Base-by-base conservation (phyloP, 257 asterid genomes). In the Galeopsis tetrahit region DNA sequence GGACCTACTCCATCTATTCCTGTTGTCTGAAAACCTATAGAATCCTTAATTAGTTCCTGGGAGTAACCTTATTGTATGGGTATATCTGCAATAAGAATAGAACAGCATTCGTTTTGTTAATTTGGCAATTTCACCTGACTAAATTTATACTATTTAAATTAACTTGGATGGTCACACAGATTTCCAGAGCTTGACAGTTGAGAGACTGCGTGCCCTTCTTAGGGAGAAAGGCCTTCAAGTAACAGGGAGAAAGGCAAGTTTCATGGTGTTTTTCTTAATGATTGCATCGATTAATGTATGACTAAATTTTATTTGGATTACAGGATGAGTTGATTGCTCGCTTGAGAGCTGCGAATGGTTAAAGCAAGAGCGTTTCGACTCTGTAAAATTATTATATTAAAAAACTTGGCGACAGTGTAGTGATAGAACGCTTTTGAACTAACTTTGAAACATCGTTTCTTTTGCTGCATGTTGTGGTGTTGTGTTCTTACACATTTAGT, bases 291-390 rank as follows among this genome's bases (percentile, higher is more conserved):
- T 63, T 64, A 4, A 68, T 42, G 9, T 17, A 11, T 21, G 38
- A 44, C 58, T 66, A 4, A 49, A 49, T 28, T 58, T 46, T 31
- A 6, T 77, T 31, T 46, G 17, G n/a, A 10, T 77, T 13, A 63
- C 92, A 90, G 96, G 92, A 86, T 34, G 92, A 87, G 68, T 66
- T 90, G 90, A 86, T 90, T 59, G 74, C 85, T 11, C 94, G 94
- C 48, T 82, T 90, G 77, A 77, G 69, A 77, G 64, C 72, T 10
- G 63, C 74, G 13, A 82, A 78, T 46, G 74, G 80, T 77, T 80
- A 71, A 79, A 61, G 69, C 60, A 13, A 34, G 76, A 10, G 63
- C 67, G 51, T n/a, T 35, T 62, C 76, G 13, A 11, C 55, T 43
- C 40, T 55, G 78, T 81, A 33, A 59, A 52, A 66, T 65, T 49